Conservation (phyloP, 345 rosid species). For the Firmiana major region DNA sequence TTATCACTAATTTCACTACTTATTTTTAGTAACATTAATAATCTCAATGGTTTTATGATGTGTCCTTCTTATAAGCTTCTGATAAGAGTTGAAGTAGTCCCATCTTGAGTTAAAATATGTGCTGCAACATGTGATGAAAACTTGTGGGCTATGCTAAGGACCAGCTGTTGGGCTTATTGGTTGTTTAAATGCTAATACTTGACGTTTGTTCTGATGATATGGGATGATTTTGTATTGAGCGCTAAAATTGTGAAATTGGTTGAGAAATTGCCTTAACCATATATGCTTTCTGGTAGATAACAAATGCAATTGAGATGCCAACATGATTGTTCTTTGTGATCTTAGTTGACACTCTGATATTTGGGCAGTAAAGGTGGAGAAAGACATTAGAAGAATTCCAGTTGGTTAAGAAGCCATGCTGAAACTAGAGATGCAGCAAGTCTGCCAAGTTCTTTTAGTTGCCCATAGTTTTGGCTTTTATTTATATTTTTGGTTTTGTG, state of each 20-base stretch:
- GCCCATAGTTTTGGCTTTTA: background rate
- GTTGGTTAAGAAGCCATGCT: background rate
- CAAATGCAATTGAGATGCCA: background rate
- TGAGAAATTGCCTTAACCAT: background rate
- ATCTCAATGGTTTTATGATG: background rate
- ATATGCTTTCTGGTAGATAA: background rate
- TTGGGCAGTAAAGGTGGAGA: background rate
- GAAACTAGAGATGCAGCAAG: slow-evolving; percentile 3
- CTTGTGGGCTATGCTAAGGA: background rate
- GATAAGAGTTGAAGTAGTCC: background rate
- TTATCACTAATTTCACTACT: background rate
- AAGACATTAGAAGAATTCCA: background rate
- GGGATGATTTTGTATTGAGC: background rate
- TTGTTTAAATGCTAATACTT: background rate
- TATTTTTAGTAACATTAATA: background rate
- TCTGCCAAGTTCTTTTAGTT: background rate
- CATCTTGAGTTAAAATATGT: background rate
- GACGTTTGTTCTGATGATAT: background rate
- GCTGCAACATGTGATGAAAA: slow-evolving; percentile 6
- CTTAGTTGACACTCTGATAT: background rate
- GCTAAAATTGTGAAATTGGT: background rate
- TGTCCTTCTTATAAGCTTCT: background rate
- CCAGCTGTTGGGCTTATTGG: background rate
- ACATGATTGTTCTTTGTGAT: background rate
- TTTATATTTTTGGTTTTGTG: background rate